Conservation (phyloP, 179 eudicot species). For the Beta macrorhiza region DNA sequence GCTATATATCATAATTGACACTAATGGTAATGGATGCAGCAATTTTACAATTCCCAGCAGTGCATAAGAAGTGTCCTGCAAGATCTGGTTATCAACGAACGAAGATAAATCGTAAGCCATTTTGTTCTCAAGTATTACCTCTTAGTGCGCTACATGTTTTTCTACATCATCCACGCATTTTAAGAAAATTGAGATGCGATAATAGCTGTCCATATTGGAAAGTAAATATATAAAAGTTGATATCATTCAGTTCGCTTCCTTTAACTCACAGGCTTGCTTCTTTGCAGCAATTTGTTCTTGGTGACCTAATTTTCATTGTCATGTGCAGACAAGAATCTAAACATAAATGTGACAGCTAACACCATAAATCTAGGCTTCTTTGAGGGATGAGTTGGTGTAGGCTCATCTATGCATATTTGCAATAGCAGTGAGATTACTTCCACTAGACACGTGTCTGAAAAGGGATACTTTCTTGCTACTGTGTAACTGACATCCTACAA, state of each 20-base stretch:
- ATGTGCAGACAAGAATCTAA: background rate
- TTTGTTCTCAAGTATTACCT: constrained; percentile 10
- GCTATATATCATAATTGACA: constrained; percentile 28
- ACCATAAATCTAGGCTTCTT: background rate
- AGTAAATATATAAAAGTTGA: background rate
- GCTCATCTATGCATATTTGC: background rate
- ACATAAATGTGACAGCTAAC: background rate
- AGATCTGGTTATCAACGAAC: constrained; percentile 83
- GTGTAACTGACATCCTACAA: background rate
- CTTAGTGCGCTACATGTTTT: constrained; percentile 9
- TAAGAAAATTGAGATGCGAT: background rate
- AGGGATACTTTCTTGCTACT: background rate
- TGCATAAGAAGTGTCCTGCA: constrained; percentile 82
- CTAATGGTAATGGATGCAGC: constrained; percentile 58
- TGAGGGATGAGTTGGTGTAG: background rate
- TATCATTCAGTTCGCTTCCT: background rate
- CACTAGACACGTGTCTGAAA: background rate
- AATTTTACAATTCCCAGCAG: constrained; percentile 81
- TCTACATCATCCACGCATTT: constrained; percentile 2
- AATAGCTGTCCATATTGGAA: background rate
- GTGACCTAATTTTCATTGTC: background rate
- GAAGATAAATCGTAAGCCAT: constrained; percentile 70
- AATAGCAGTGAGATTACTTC: background rate
- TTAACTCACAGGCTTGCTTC: background rate
- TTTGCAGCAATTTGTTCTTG: background rate